Evolutionary conservation across 2,329 filamentous ascomycete species (phyloP).

Genomic region (Diaporthe destruens): DNA sequence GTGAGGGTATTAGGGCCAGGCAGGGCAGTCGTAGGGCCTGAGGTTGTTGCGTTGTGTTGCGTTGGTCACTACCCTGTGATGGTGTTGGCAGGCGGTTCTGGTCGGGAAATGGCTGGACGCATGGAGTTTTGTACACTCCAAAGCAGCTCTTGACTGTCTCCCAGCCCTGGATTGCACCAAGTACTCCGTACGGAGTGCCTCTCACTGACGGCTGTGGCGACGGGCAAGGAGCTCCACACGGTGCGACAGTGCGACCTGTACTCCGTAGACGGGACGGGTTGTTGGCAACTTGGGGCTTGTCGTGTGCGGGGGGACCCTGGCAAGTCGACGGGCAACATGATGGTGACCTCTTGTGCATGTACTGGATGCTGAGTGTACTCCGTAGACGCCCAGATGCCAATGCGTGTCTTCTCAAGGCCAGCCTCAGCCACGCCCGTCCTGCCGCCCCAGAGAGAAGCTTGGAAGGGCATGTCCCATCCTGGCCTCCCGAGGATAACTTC

Average conservation of each 20-base stretch:
- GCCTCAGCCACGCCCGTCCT: neutral
- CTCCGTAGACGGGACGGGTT: too few relatives aligned
- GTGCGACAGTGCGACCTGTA: too few relatives aligned
- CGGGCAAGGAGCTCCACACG: conserved; percentile 4
- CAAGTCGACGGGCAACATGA: conserved; percentile 4
- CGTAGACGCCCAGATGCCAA: neutral
- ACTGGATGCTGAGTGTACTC: too few relatives aligned
- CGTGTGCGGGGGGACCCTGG: conserved; percentile 2
- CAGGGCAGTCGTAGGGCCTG: neutral
- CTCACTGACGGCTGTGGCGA: neutral
- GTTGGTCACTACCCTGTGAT: neutral
- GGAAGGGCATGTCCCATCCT: neutral
- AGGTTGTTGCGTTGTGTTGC: too few relatives aligned
- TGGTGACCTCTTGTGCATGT: conserved; percentile 20
- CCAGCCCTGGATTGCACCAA: too few relatives aligned
- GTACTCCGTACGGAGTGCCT: neutral
- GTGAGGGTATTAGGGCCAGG: neutral
- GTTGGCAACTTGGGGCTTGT: neutral
- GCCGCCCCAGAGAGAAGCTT: neutral
- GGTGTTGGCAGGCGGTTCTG: neutral
- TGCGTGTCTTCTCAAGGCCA: neutral
- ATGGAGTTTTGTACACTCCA: neutral
- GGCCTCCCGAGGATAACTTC: neutral
- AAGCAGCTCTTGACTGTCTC: too few relatives aligned
- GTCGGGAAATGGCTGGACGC: neutral